Evolutionary conservation across 2,329 filamentous ascomycete genomes (phyloP), one percentile per base, ranked within the genome.

Genomic region (Thielaviopsis punctulata): DNA sequence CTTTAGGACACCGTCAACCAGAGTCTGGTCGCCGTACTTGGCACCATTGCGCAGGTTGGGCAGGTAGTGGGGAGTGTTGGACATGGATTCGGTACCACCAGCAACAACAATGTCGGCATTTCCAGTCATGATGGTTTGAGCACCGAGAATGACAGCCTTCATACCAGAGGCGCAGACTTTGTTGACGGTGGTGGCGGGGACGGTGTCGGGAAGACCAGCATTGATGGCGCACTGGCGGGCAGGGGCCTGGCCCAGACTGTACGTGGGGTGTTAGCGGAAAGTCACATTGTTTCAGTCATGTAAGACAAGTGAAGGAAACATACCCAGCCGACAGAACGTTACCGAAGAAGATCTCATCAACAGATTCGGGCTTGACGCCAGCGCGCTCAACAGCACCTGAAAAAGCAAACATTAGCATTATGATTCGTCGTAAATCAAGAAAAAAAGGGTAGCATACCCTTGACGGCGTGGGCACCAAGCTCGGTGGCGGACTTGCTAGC

Each of bases 261-360:
- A 19, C 13, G 15, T 22, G 19, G 24, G 43, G 52, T 10, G 55
- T 51, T 33, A 43, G 39, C 48, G 52, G 55, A 56, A 47, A 48
- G 48, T 12, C 15, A 46, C 46, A 52, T 62, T 56, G 60, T 57
- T 48, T 15, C 36, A 41, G n/a, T 10, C 13, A n/a, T n/a, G 9
- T 10, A n/a, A 52, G 25, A 21, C 13, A 41, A 48, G 10, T 22
- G 39, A 3, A 39, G 15, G 19, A 18, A 22, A 48, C 75, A 61
- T 76, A 95, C 89, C 90, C 89, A 66, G 90, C 92, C 55, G 89
- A 94, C 62, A 98, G 78, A 59, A 98, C 92, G 73, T 98, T 98
- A 68, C 92, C 92, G 65, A 95, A 93, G 75, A 92, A 93, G 64
- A 98, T 87, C 68, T 98, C 92, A 65, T 98, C 81, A 54, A 98